These are phyloP conservation scores for Candida sanyaensis DNA, from an alignment of 1,139 yeast species.

Conservation along the genomic window DNA sequence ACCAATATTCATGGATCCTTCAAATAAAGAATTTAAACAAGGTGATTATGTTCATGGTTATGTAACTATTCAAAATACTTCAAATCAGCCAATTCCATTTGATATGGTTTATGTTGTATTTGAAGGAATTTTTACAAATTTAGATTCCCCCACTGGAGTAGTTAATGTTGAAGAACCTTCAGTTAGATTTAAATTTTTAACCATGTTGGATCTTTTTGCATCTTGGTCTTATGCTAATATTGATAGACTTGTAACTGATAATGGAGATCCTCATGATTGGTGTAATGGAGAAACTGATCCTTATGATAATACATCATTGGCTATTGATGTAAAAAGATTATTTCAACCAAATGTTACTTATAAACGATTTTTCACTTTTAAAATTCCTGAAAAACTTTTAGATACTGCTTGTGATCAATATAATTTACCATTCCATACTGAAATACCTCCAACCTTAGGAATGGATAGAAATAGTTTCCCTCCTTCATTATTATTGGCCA, in stretches of 20 bases:
- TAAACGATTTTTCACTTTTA: constrained; percentile 45
- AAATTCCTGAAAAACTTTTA: constrained; percentile 42
- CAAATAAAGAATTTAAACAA: constrained; percentile 33
- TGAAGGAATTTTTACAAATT: constrained; percentile 34
- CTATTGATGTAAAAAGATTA: constrained; percentile 39
- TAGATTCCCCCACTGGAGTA: constrained; percentile 28
- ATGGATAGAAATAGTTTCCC: constrained; percentile 24
- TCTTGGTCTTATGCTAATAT: constrained; percentile 51
- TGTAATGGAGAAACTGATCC: constrained; percentile 51
- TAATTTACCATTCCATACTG: constrained; percentile 36
- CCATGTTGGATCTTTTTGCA: constrained; percentile 49
- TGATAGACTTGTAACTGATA: constrained; percentile 44
- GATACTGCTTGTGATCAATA: constrained; percentile 45
- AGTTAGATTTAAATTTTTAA: constrained; percentile 37
- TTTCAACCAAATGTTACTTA: constrained; percentile 43
- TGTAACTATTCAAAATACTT: constrained; percentile 36
- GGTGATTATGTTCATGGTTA: constrained; percentile 45
- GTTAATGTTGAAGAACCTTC: constrained; percentile 30
- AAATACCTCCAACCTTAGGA: constrained; percentile 43
- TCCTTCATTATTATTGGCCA: constrained; percentile 27
- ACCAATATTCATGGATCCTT: constrained; percentile 34
- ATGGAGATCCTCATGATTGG: constrained; percentile 54
- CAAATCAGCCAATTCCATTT: constrained; percentile 32
- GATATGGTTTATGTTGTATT: constrained; percentile 46
- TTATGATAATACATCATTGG: constrained; percentile 36